phyloP scores from a whole-genome alignment of 1,284 basidiomycete species.

The Waitea zeae region DNA sequence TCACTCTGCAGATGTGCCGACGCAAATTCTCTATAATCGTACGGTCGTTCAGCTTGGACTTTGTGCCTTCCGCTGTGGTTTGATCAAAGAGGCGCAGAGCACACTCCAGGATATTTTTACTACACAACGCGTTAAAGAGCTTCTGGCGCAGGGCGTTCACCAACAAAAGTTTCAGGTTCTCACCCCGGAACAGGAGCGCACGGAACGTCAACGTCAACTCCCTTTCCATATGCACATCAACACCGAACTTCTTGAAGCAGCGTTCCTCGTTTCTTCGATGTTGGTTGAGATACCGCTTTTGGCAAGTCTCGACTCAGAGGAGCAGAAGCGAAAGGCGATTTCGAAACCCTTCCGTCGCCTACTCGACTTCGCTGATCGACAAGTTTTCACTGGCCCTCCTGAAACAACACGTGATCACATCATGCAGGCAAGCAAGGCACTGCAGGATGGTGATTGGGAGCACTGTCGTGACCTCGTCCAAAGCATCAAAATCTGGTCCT shows the following conservation, averaged over 20 bases:
- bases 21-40: conserved; percentile 97
- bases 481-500: conserved; percentile 94
- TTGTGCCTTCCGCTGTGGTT: conserved; percentile 89
- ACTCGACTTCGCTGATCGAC: conserved; percentile 93
- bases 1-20: conserved; percentile 88
- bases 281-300: conserved; percentile 92
- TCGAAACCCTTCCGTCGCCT: conserved; percentile 93
- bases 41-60: conserved; percentile 95
- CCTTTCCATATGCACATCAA: conserved; percentile 99
- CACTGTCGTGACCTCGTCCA: conserved; percentile 85
- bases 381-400: conserved; percentile 96
- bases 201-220: conserved; percentile 88
- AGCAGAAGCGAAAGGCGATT: conserved; percentile 80
- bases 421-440: conserved; percentile 96
- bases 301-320: conserved; percentile 88
- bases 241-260: conserved; percentile 92
- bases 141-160: conserved; percentile 93
- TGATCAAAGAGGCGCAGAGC: conserved; percentile 88
- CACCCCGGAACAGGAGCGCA: conserved; percentile 90
- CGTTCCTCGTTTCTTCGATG: conserved; percentile 97
- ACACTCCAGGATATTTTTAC: conserved; percentile 94
- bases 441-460: conserved; percentile 97
- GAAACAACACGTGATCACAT: conserved; percentile 98
- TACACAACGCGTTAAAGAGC: conserved; percentile 91
- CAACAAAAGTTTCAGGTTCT: conserved; percentile 80